phyloP scores from a whole-genome alignment of 768 basidiomycete species.

The Daedaleopsis nitida region DNA sequence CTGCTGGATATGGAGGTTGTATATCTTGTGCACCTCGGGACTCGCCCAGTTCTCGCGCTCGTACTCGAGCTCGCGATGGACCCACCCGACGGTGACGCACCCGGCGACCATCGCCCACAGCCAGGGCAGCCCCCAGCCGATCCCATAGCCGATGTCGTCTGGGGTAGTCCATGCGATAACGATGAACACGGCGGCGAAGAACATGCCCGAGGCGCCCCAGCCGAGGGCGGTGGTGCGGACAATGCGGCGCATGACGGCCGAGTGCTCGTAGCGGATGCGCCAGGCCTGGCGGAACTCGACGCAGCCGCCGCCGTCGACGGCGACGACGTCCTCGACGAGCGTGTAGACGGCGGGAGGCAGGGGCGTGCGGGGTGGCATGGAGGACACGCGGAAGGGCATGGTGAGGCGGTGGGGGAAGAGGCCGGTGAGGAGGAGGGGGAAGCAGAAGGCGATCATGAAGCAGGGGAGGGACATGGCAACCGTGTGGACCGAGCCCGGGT shows the following conservation, averaged over 20 bases:
- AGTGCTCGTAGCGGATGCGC: constrained; percentile 34
- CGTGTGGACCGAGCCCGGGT: constrained; percentile 26
- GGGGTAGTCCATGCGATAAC: constrained; percentile 28
- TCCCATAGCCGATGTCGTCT: constrained; percentile 30
- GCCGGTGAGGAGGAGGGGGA: constrained; percentile 32
- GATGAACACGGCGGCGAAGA: constrained; percentile 26
- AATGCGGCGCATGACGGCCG: constrained; percentile 29
- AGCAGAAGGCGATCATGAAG: constrained; percentile 30
- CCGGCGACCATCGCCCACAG: constrained; percentile 30
- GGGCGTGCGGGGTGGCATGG: constrained; percentile 27
- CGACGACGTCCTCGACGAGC: constrained; percentile 34
- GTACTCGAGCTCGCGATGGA: constrained; percentile 13
- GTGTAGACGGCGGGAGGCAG: constrained; percentile 34
- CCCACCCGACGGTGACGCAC: constrained; percentile 19
- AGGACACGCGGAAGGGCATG: constrained; percentile 33
- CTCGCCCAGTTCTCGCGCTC: constrained; percentile 18
- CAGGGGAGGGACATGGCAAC: constrained; percentile 32
- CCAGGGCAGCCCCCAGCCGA: constrained; percentile 33
- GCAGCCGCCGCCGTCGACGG: constrained; percentile 35
- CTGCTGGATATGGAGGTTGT: constrained; percentile 17
- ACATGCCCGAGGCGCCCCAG: constrained; percentile 28
- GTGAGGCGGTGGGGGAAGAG: constrained; percentile 28
- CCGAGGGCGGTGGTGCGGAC: constrained; percentile 26
- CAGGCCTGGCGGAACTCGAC: constrained; percentile 35
- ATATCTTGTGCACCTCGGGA: constrained; percentile 15